phyloP scores from a whole-genome alignment of 257 asterid species.

The Cynanchum wilfordii region DNA sequence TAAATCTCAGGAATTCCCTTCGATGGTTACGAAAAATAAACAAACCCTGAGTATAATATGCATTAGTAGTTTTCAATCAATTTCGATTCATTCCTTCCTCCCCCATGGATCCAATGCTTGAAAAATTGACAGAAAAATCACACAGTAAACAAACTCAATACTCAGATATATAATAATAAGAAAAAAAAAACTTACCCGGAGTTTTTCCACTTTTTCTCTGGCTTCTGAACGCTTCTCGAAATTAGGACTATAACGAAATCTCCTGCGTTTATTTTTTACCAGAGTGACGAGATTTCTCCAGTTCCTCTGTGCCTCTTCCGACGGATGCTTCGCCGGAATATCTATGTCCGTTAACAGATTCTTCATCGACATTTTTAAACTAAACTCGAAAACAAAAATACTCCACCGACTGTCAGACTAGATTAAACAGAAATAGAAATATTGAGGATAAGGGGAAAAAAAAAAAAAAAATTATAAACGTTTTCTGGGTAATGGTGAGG shows the following conservation, averaged over 20 bases:
- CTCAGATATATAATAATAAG: background rate
- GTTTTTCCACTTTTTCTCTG: slow-evolving; percentile 46
- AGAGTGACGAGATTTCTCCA: slow-evolving; percentile 79
- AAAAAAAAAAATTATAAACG: no score
- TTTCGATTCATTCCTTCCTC: background rate
- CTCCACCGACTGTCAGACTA: background rate
- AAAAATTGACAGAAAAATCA: background rate
- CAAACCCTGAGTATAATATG: background rate
- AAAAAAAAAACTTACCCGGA: slow-evolving; percentile 45
- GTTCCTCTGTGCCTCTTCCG: slow-evolving; percentile 50
- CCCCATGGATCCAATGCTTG: background rate
- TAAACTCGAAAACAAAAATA: background rate
- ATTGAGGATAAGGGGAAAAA: background rate
- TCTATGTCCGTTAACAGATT: slow-evolving; percentile 38
- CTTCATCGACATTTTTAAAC: slow-evolving; percentile 22
- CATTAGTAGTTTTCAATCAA: no score
- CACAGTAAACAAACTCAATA: slow-evolving; percentile 6
- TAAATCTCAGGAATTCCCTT: background rate
- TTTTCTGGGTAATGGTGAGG: no score
- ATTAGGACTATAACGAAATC: slow-evolving; percentile 73
- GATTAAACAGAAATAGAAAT: background rate
- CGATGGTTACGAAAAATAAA: background rate
- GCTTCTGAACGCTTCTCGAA: slow-evolving; percentile 68
- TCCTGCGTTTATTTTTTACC: slow-evolving; percentile 65
- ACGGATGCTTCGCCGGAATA: slow-evolving; percentile 43